phyloP scores from a whole-genome alignment of 2,329 filamentous ascomycete species.

The Beauveria bassiana region DNA sequence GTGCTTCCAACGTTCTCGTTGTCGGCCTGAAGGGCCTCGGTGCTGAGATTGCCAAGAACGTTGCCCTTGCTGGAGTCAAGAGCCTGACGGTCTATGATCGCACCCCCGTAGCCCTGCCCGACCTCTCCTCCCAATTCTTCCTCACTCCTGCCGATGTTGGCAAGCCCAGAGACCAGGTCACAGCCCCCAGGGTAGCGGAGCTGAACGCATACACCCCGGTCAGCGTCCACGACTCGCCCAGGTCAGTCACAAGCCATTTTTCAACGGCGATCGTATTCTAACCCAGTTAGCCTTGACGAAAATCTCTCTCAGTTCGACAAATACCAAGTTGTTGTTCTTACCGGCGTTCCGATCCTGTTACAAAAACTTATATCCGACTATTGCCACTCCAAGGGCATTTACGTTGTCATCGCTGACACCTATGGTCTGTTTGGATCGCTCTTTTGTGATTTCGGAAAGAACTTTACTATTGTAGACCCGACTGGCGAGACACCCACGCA shows the following conservation, averaged over 20 bases:
- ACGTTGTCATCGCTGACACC: conserved; percentile 77
- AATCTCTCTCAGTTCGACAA: conserved; percentile 77
- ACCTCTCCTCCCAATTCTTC: conserved; percentile 97
- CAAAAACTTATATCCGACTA: conserved; percentile 85
- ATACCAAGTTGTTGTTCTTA: conserved; percentile 90
- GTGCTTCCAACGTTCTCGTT: conserved; percentile 87
- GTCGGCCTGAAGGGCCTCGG: conserved; percentile 89
- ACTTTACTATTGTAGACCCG: conserved; percentile 83
- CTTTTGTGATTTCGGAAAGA: conserved; percentile 94
- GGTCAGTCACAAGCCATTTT: conserved; percentile 27
- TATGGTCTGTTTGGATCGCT: conserved; percentile 92
- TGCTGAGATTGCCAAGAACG: conserved; percentile 98
- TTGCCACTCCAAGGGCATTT: conserved; percentile 90
- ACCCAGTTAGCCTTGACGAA: conserved; percentile 52
- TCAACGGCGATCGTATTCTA: background rate
- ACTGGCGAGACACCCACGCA: conserved; percentile 82
- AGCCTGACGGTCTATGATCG: conserved; percentile 92
- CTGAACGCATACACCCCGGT: conserved; percentile 96
- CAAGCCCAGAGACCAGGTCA: conserved; percentile 80
- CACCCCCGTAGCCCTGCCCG: conserved; percentile 70
- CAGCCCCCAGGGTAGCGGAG: conserved; percentile 83
- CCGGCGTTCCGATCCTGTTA: conserved; percentile 69
- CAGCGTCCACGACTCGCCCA: conserved; percentile 57
- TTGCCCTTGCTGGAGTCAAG: conserved; percentile 96
- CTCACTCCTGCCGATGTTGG: conserved; percentile 81